Evolutionary conservation across 139 green algal genomes (phyloP), one percentile per base, ranked within the genome.

Genomic region (Coelastrella sp.): DNA sequence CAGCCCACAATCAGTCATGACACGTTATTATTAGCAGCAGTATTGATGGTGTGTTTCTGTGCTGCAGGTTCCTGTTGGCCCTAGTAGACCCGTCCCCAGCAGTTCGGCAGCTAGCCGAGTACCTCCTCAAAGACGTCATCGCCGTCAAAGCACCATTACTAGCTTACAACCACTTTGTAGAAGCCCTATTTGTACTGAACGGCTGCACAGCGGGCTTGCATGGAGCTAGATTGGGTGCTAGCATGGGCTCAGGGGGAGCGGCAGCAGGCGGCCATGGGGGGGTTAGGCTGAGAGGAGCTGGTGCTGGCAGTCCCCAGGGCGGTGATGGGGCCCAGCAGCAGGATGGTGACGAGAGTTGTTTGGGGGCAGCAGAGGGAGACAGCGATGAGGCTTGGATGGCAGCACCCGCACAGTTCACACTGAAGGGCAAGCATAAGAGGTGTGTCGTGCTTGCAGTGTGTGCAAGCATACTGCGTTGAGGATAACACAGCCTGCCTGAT

Each of bases 91-190:
- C 87, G 75, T 92, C 87, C 4, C 90, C 90, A 13, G 76, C 81
- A 7, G 94, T 96, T 61, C 86, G 92, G 14, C 73, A 91, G 47
- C 91, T 96, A 71, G 93, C 93, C 4, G 91, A 95, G 83, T 93
- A 95, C 91, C 91, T 96, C 19, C 80, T 96, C 56, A 87, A 80
- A 2, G 91, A 96, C 83, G 85, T 92, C 0, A 90, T 96, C 57
- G 92, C 96, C 14, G 68, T 78, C 22, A 96, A 98, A 92, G 95
- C 95, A 17, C 96, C 97, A 11, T 86, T 97, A 84, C 95, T 99
- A 78, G 96, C 96, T 0, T 98, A 99, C 95, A 99, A 98, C 93
- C 95, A 98, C 91, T 99, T 99, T 91, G 91, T 99, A 10, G 97
- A 99, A 94, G 91, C 94, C 3, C 56, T 99, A 61, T 99, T 98